Evolutionary conservation across 371 early-diverging fungal species (phyloP).

Genomic region (Phascolomyces articulosus): DNA sequence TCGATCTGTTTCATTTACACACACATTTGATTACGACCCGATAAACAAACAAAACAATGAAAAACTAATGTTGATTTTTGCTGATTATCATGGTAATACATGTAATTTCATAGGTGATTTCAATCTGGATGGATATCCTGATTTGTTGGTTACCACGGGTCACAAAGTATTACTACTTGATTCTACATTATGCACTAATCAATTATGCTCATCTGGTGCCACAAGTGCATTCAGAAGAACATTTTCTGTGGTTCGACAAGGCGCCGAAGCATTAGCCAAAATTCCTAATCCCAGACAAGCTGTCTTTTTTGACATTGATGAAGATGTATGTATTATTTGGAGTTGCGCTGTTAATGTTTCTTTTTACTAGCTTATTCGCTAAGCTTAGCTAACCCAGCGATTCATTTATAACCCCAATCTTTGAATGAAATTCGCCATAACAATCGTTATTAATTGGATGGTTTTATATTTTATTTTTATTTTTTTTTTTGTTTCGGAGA

Average conservation of each 20-base stretch:
- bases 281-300: slow-evolving; percentile 62
- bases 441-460: too few species aligned
- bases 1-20: not conserved
- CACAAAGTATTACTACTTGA: slow-evolving; percentile 57
- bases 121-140: slow-evolving; percentile 93
- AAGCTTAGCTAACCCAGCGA: too few species aligned
- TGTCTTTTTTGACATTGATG: slow-evolving; percentile 85
- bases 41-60: not conserved
- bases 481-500: not conserved
- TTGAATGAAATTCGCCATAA: too few species aligned
- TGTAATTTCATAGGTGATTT: slow-evolving; percentile 55
- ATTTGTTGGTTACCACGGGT: slow-evolving; percentile 67
- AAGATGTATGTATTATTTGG: slow-evolving; percentile 68
- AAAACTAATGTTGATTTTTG: too few species aligned
- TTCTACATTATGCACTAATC: slow-evolving; percentile 59
- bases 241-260: slow-evolving; percentile 60
- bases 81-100: not conserved
- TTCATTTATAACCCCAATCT: too few species aligned
- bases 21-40: too few species aligned
- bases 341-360: too few species aligned
- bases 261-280: slow-evolving; percentile 58
- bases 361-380: too few species aligned
- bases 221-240: slow-evolving; percentile 49
- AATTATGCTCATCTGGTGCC: slow-evolving; percentile 48
- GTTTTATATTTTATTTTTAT: too few species aligned